Evolutionary conservation across 2,329 filamentous ascomycete genomes (phyloP), one percentile per base, ranked within the genome.

Genomic region (Ophiostoma ulmi): DNA sequence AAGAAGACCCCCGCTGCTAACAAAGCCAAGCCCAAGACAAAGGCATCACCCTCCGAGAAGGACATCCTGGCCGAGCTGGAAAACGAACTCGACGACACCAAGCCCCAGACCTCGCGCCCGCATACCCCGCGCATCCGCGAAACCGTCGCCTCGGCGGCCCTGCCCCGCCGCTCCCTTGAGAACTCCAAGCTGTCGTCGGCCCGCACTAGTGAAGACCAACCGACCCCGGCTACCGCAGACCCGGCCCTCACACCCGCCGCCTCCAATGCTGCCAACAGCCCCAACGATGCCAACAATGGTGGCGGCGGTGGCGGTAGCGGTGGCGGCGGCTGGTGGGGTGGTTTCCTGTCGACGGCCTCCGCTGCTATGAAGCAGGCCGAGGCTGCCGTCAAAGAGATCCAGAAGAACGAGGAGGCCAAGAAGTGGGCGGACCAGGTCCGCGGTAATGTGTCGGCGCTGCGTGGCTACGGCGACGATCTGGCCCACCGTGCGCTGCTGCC

Each of bases 341-440:
- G 92, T 31, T 81, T 97, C 69, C 86, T 95, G 76, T 92, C 91
- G 61, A 94, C 92, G 0, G 93, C 93, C 48, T 88, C 90, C 3
- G 90, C 91, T n/a, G 92, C 91, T 36, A 89, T 96, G 81, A 67
- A 96, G 83, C 92, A 94, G 79, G 94, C 95, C 66, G 94, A 97
- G 80, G 92, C 90, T 8, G 91, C 94, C 0, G 94, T 97, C 74
- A 97, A 94, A 79, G 93, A 98, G 80, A 94, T 99, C 67, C 92
- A 97, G 79, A 90, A 95, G 78, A 97, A 97, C 76, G 93, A 98
- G 78, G 95, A 99, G 79, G 95, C 94, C 69, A 94, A 94, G 82
- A 91, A 92, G 79, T 99, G 94, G 93, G 92, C 94, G 1, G 92
- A 97, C 69, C 94, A 98, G 79, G 91, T 98, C 70, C 90, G 90